Base-by-base conservation (phyloP, 495 filamentous ascomycete genomes). In the Aspergillus sparsus region DNA sequence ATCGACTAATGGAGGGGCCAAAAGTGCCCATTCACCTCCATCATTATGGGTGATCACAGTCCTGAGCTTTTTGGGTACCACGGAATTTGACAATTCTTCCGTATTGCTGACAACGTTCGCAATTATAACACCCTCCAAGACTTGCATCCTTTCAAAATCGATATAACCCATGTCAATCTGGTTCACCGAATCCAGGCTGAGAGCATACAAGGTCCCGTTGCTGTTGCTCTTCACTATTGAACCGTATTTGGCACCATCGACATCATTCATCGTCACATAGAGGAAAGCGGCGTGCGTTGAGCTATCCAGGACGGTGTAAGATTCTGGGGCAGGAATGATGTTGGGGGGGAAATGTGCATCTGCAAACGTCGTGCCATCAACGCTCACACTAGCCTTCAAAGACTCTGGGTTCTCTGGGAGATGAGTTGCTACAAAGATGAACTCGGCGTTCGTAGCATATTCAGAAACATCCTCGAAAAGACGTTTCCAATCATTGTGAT, bases 41-140 rank as follows among this genome's bases (percentile, higher is more conserved):
- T 98, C 94, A 70, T 97, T 98, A 76, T 98, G 95, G 6, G 91
- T 95, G 58, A 98, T 96, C 80, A 88, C 85, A 32, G 88, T 92
- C 72, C 89, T 89, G 37, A 96, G 78, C 68, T 87, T 89, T 81
- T 99, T 98, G 44, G 78, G 72, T 34, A 82, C 79, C 27, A 85
- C 87, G 21, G 21, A 27, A 46, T 82, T 80, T 72, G 81, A 62
- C 83, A 84, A 78, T 12, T 82, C 80, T 10, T 84, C 72, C n/a
- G 71, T 56, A 69, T 98, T 98, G 27, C 79, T 79, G 15, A 99
- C 91, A 13, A 89, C 80, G 64, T 98, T 99, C 49, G 89, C 89
- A 41, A 97, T 67, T 18, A 88, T 85, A 53, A 98, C 91, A 33
- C 94, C 94, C 70, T 98, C 92, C 34, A 98, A 80, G 6, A 89